A percentile compares a stretch with the other conserved stretches of the same genome.
These are phyloP conservation scores for Syzygium aqueum DNA, from an alignment of 345 rosid genomes.

Conservation along the genomic window DNA sequence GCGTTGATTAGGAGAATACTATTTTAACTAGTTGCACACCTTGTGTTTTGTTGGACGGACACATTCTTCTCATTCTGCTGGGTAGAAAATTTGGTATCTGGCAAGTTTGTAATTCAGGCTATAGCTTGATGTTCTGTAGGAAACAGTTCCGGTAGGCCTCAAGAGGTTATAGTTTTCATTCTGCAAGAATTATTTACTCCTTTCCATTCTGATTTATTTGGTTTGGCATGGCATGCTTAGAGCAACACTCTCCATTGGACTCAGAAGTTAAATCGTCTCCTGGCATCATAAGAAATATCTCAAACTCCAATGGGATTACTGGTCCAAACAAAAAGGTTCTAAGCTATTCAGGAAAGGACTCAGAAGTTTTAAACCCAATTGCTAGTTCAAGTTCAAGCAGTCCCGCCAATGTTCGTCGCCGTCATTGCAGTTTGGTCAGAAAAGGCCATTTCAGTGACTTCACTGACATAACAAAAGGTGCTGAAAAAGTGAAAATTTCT, in stretches of 20 bases:
- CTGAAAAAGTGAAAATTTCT: conserved; percentile 53
- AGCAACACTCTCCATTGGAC: conserved; percentile 8
- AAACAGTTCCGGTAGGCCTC: not conserved
- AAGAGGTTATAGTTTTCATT: not conserved
- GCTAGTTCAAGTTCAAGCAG: conserved; percentile 6
- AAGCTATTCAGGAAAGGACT: not conserved
- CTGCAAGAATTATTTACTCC: not conserved
- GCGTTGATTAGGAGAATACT: not conserved
- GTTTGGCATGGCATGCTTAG: not conserved
- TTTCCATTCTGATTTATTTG: not conserved
- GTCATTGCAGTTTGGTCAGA: not conserved
- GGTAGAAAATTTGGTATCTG: not conserved
- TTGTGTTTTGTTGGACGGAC: not conserved
- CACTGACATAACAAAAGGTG: conserved; percentile 43
- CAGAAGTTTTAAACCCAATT: conserved; percentile 13
- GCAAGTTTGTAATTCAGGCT: not conserved
- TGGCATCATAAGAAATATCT: not conserved
- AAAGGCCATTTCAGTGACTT: conserved; percentile 12
- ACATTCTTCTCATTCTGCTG: not conserved
- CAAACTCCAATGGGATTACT: not conserved
- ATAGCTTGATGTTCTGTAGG: not conserved
- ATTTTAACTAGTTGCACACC: not conserved
- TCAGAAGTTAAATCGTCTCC: not conserved
- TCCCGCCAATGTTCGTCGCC: conserved; percentile 1
- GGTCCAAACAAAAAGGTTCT: not conserved